Base-by-base conservation (phyloP, 345 rosid genomes). In the Aegle marmelos region DNA sequence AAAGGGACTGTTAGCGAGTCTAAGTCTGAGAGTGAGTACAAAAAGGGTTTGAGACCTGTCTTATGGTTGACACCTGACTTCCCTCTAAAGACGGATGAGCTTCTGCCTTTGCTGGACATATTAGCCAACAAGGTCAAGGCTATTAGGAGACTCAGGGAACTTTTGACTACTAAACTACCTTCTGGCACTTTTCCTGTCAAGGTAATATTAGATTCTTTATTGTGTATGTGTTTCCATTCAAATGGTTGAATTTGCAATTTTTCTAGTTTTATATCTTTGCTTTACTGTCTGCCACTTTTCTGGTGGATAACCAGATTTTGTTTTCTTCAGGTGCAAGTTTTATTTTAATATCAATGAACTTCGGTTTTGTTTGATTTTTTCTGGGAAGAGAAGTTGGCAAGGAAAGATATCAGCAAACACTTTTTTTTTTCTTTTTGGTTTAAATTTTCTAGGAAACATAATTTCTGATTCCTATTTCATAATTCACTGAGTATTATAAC, bases 61-160 rank as follows among this genome's bases (percentile, higher is more conserved):
- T 78, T 96, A 33, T 96, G 98, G 98, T 87, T 96, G 81, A 92
- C 99, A 79, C 97, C 98, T 19, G 98, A 92, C 79, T 94, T 96
- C 82, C 98, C 98, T 30, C 83, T 96, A 66, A 90, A 90, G 78
- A 96, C 94, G 5, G 98, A 96, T 28, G 99, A 96, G 83, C 94
- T 96, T 54, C 80, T 96, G 76, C 99, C 99, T 16, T 87, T 96
- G 77, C 94, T 96, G 31, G 99, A 96, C 84, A 96, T 96, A 86
- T 89, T 96, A 79, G 99, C 98, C 62, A 90, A 96, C 86, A 96
- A 96, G 80, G 99, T 96, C 73, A 96, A 96, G 89, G 98, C 99
- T 61, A 72, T 94, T 80, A 88, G 97, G 91, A 91, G 99, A 82
- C 91, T 96, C 36, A 94, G 99, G 81, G 99, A 96, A 87, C 98